Evolutionary conservation across 176 grass and related monocot species (phyloP).

Genomic region (Otatea glauca): DNA sequence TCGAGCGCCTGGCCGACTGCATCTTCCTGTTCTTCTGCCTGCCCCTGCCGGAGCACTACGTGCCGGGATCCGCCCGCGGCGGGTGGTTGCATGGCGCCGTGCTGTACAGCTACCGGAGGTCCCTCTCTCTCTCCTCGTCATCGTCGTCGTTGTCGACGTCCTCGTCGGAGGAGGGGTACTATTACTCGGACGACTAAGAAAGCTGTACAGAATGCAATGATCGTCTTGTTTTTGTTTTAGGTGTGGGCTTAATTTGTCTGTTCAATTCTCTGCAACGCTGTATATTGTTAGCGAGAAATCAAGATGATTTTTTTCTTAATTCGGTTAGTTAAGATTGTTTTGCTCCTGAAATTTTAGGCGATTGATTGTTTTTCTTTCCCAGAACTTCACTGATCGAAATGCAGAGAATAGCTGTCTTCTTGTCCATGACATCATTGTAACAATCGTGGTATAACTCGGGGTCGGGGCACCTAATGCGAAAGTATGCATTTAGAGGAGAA

Average conservation of each 20-base stretch:
- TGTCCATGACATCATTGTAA: not conserved
- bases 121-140: conserved; percentile 23
- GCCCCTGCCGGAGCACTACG: conserved; percentile 54
- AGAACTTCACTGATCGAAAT: not conserved
- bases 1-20: conserved; percentile 43
- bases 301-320: not conserved
- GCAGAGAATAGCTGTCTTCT: not conserved
- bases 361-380: not conserved
- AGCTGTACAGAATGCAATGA: not conserved
- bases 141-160: not conserved
- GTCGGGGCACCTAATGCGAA: not conserved
- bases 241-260: not conserved
- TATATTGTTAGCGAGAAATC: not conserved
- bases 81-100: conserved; percentile 30
- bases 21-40: conserved; percentile 59
- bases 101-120: conserved; percentile 46
- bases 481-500: not conserved
- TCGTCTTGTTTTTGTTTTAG: not conserved
- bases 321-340: not conserved
- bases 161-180: not conserved
- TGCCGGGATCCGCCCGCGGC: conserved; percentile 28
- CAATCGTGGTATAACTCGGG: too few species aligned
- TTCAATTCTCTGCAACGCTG: conserved; percentile 10
- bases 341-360: not conserved
- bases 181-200: conserved; percentile 34